phyloP scores from a whole-genome alignment of 2,329 filamentous ascomycete species.

The Colletotrichum sp. region DNA sequence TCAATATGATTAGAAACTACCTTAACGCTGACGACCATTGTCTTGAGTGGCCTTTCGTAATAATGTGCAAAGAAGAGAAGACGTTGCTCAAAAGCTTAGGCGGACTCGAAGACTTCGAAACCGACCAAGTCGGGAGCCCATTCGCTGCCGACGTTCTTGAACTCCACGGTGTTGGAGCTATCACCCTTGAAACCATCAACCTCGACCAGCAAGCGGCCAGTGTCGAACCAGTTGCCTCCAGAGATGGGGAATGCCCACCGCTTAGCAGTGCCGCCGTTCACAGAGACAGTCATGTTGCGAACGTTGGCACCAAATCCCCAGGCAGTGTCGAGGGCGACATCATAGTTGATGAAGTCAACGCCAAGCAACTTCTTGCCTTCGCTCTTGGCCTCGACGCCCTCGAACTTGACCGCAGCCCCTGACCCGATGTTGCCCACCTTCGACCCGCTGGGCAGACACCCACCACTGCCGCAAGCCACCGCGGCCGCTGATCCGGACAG shows the following conservation, averaged over 20 bases:
- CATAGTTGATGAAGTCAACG: conserved; percentile 58
- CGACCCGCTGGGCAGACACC: conserved; percentile 46
- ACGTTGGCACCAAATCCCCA: conserved; percentile 48
- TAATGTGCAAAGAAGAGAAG: not conserved
- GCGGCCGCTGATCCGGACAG: conserved; percentile 35
- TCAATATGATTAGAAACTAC: not conserved
- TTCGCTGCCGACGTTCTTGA: conserved; percentile 21
- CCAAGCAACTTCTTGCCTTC: conserved; percentile 44
- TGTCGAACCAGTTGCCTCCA: conserved; percentile 56
- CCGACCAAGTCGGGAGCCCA: conserved; percentile 49
- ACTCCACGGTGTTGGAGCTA: conserved; percentile 38
- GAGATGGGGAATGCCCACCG: conserved; percentile 55
- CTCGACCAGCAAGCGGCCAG: conserved; percentile 46
- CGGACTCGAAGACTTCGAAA: conserved; percentile 30
- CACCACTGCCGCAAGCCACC: conserved; percentile 36
- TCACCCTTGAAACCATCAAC: conserved; percentile 50
- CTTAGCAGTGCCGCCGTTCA: conserved; percentile 47
- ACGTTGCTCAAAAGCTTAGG: not conserved
- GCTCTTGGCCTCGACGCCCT: conserved; percentile 30
- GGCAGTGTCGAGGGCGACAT: conserved; percentile 39
- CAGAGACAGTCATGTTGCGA: conserved; percentile 51
- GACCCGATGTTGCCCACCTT: conserved; percentile 45
- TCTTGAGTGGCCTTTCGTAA: not conserved
- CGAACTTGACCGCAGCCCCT: conserved; percentile 40
- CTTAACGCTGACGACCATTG: not conserved